These are phyloP conservation scores for Suillus bovinus DNA, from an alignment of 768 basidiomycete species.

Conservation along the genomic window DNA sequence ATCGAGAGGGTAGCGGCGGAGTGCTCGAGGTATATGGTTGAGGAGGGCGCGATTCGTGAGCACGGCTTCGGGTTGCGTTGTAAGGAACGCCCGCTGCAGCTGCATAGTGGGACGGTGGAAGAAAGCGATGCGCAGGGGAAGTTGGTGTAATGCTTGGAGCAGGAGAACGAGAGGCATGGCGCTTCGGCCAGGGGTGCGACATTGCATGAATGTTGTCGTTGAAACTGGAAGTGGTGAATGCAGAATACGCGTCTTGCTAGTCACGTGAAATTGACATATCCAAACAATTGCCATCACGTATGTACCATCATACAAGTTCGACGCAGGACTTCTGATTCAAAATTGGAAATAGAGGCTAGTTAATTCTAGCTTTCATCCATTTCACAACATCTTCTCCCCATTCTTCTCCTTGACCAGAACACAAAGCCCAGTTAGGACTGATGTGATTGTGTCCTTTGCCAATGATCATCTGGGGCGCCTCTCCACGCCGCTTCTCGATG, in stretches of 20 bases:
- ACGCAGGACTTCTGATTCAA: neutral
- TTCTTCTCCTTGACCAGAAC: conserved; percentile 58
- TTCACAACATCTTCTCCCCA: conserved; percentile 53
- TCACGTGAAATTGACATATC: conserved; percentile 1
- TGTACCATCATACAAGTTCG: neutral
- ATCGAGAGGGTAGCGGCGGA: conserved; percentile 12
- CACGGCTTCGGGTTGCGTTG: conserved; percentile 9
- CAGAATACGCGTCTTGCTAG: neutral
- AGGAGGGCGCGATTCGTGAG: neutral
- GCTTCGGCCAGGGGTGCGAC: conserved; percentile 19
- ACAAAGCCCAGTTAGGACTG: conserved; percentile 50
- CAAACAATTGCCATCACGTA: neutral
- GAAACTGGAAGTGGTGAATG: neutral
- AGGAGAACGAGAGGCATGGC: conserved; percentile 45
- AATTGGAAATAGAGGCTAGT: neutral
- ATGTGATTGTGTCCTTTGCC: conserved; percentile 63
- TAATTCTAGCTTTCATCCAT: conserved; percentile 33
- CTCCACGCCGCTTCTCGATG: conserved; percentile 38
- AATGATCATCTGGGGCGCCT: conserved; percentile 36
- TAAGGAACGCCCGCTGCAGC: conserved; percentile 45
- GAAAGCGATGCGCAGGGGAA: conserved; percentile 39
- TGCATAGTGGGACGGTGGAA: conserved; percentile 59
- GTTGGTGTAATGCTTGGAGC: conserved; percentile 31
- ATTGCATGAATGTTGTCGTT: conserved; percentile 7
- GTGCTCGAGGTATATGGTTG: neutral